phyloP scores from a whole-genome alignment of 208 protist species.

The Wallacemonas rigidus region DNA sequence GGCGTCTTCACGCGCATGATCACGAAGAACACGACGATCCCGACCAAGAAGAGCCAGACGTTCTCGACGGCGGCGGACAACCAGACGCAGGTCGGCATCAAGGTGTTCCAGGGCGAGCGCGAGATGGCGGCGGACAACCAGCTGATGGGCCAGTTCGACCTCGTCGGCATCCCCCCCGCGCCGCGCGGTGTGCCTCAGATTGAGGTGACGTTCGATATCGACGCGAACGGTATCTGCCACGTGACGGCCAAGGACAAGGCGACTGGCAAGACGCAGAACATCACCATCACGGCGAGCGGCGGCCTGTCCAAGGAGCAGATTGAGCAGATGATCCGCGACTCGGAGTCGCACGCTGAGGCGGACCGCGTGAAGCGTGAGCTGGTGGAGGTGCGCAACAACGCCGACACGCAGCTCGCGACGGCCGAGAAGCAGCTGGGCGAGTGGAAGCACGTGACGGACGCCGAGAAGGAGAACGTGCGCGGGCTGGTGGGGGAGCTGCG shows the following conservation, averaged over 20 bases:
- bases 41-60: constrained; percentile 95
- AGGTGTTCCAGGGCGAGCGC: constrained; percentile 96
- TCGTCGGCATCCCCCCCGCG: constrained; percentile 92
- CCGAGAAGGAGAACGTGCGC: constrained; percentile 70
- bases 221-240: constrained; percentile 98
- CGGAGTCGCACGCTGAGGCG: constrained; percentile 74
- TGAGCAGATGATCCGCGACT: constrained; percentile 87
- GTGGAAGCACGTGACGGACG: constrained; percentile 85
- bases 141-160: constrained; percentile 95
- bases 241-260: constrained; percentile 98
- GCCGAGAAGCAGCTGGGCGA: constrained; percentile 80
- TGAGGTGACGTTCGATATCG: constrained; percentile 98
- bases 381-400: constrained; percentile 85
- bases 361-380: constrained; percentile 77
- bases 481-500: constrained; percentile 50
- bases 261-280: constrained; percentile 94
- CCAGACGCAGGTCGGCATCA: constrained; percentile 81
- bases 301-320: constrained; percentile 84
- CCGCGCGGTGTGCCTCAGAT: constrained; percentile 93
- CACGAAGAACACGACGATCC: constrained; percentile 98
- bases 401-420: constrained; percentile 58
- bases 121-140: constrained; percentile 94
- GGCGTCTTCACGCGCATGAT: constrained; percentile 98
- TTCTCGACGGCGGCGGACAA: constrained; percentile 89
- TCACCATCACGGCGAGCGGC: constrained; percentile 93